Evolutionary conservation across 768 basidiomycete species (phyloP).

Genomic region (Ramaria sp.): DNA sequence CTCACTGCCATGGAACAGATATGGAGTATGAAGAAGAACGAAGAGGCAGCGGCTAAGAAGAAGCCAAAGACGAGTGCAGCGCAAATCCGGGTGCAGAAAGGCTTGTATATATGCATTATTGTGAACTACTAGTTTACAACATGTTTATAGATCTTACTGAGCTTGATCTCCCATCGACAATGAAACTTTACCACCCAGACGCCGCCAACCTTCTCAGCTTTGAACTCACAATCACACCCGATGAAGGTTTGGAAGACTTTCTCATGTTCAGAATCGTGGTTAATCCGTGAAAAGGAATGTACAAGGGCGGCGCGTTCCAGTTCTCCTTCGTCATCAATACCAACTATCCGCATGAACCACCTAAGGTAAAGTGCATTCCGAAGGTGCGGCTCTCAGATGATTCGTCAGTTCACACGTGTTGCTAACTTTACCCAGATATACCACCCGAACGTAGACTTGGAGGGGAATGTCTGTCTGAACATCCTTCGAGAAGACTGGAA

Average conservation of each 20-base stretch:
- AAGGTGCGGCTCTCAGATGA: constrained; percentile 43
- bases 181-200: constrained; percentile 93
- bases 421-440: constrained; percentile 61
- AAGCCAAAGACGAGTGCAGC: constrained; percentile 98
- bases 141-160: constrained; percentile 78
- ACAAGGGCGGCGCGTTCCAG: constrained; percentile 86
- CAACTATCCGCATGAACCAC: constrained; percentile 98
- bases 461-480: constrained; percentile 97
- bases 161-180: constrained; percentile 88
- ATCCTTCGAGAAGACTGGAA: constrained; percentile 99
- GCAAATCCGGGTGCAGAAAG: constrained; percentile 99
- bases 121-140: not conserved
- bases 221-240: constrained; percentile 86
- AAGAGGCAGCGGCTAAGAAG: constrained; percentile 95
- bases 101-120: constrained; percentile 30
- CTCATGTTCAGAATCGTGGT: not conserved
- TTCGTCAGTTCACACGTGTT: not conserved
- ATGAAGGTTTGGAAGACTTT: constrained; percentile 61
- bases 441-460: constrained; percentile 96
- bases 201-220: constrained; percentile 94
- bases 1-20: constrained; percentile 46
- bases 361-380: constrained; percentile 96
- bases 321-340: constrained; percentile 96
- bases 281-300: constrained; percentile 63
- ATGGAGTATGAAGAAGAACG: constrained; percentile 99